Evolutionary conservation across 2,329 filamentous ascomycete species (phyloP), one percentile per base, ranked within the genome.

Genomic region (Ciborinia camelliae): DNA sequence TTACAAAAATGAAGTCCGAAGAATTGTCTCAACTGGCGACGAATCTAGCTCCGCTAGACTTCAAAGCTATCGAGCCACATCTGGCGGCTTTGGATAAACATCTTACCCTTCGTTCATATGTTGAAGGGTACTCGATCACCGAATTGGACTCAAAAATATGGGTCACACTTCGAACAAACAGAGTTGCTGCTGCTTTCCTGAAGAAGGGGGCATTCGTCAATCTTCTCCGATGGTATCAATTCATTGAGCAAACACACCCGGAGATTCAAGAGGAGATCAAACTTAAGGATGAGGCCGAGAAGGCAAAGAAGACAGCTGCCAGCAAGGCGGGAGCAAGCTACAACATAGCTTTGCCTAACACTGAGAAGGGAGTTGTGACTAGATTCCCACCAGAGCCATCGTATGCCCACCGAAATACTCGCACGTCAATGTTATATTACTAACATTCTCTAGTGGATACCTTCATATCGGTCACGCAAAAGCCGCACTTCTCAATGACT

Each of bases 381-480:
- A 84, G 93, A 72, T 98, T 98, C 80, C 88, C 94, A 20, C 94
- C 94, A 4, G 94, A 97, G 86, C 94, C 94, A 69, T 97, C 92
- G 82, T 90, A 77, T 78, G 86, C 81, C 26, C 41, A 48, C 23
- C 62, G 18, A 41, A 20, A 20, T 51, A n/a, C 14, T 53, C 64
- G n/a, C 2, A 47, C 20, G 30, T 39, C 9, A 15, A 20, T 35
- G 3, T 37, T 35, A n/a, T 18, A 52, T 15, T 60, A 58, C 63
- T 74, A 64, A 69, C 58, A 64, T 37, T 20, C 47, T 30, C 65
- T 39, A 75, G 69, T 70, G 92, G 92, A 67, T 97, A 96, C 76
- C 86, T 97, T 52, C 94, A 97, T 79, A 96, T 97, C 69, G 94
- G 94, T 62, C 94, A 98, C 80, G 92, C 92, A 71, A 98, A 98